phyloP scores from a whole-genome alignment of 1,139 yeast species.

The Scheffersomyces quercinus region DNA sequence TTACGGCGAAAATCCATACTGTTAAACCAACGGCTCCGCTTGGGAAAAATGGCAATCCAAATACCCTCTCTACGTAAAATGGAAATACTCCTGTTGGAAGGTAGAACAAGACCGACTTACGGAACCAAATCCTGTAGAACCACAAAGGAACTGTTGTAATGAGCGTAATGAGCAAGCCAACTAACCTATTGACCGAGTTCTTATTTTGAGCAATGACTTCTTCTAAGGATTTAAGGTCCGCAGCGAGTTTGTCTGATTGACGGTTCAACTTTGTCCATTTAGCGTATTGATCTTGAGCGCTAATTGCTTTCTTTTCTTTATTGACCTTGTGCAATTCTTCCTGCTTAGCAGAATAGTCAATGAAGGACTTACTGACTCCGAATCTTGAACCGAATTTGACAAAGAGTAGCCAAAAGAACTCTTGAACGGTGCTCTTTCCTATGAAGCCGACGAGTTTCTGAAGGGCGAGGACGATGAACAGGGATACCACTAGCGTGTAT shows the following conservation, averaged over 20 bases:
- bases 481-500: slow-evolving; percentile 18
- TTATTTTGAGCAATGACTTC: slow-evolving; percentile 37
- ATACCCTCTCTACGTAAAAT: slow-evolving; percentile 50
- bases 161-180: slow-evolving; percentile 27
- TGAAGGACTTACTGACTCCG: slow-evolving; percentile 27
- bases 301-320: slow-evolving; percentile 58
- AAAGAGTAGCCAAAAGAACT: slow-evolving; percentile 43
- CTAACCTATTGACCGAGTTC: slow-evolving; percentile 33
- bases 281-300: slow-evolving; percentile 94
- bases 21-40: slow-evolving; percentile 56
- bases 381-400: slow-evolving; percentile 33
- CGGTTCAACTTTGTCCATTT: slow-evolving; percentile 94
- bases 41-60: slow-evolving; percentile 63
- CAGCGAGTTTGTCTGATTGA: slow-evolving; percentile 57
- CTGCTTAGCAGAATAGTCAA: slow-evolving; percentile 39
- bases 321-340: slow-evolving; percentile 49
- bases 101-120: slow-evolving; percentile 61
- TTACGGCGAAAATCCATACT: slow-evolving; percentile 48
- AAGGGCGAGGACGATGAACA: slow-evolving; percentile 31
- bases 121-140: slow-evolving; percentile 54
- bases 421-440: slow-evolving; percentile 38
- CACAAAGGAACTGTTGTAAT: slow-evolving; percentile 48
- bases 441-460: slow-evolving; percentile 31
- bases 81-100: slow-evolving; percentile 65
- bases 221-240: slow-evolving; percentile 49